Base-by-base conservation (phyloP, 1,139 yeast species). In the Zygoascus sp. region DNA sequence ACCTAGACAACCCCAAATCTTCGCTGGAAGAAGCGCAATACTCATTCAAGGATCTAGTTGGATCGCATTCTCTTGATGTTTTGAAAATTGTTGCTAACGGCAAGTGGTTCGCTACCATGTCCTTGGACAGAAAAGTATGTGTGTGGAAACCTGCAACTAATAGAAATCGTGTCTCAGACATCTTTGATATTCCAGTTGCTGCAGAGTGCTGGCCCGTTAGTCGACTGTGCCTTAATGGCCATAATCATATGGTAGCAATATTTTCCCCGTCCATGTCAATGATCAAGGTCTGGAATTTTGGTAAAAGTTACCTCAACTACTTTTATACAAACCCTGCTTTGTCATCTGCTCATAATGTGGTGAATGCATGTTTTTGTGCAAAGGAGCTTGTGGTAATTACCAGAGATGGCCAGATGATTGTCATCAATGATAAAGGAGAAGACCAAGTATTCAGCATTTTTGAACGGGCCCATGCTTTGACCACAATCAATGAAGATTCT, bases 191-290 rank as follows among this genome's bases (percentile, higher is more conserved):
- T 21, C 77, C 75, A 11, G 58, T 67, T 32, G 61, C 67, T 1
- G 65, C 69, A 2, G 76, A 76, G 35, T 68, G 80, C 42, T 80
- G 92, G 86, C 95, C 95, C 0, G 72, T 86, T 0, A 75, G 80
- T 17, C 77, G 76, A 52, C 70, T 80, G 11, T 75, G 75, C 22
- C 69, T 85, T 52, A 79, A 87, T 51, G 74, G 77, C 40, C 76
- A 78, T 45, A 86, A 88, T 1, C 74, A 76, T 42, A 75, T 70
- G 45, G 73, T 83, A 25, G 79, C 85, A 0, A 66, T 86, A 19
- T 72, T 84, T 42, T 77, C 80, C 51, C 50, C 55, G 11, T 38
- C 46, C 4, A 39, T 43, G 13, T 39, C 52, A 9, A 44, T 47
- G 4, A 47, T 57, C 22, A 51, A 52, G 25, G 47, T 48, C 11